Conservation (phyloP, 1,284 basidiomycete species). For the Coniferiporia weirii region DNA sequence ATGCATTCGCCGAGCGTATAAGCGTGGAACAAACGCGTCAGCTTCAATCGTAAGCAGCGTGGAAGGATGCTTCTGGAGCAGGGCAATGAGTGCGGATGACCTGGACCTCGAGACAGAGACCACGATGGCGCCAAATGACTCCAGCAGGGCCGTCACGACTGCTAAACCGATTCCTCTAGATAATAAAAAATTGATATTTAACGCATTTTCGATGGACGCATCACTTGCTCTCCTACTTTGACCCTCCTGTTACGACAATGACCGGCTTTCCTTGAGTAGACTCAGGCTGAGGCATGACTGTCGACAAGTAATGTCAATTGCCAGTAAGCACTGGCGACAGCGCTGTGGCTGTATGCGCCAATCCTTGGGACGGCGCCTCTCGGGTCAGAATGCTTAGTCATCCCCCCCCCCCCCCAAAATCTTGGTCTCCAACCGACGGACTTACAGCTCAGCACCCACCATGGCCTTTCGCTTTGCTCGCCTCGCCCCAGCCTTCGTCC, state of each 20-base stretch:
- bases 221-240: conserved; percentile 44
- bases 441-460: conserved; percentile 22
- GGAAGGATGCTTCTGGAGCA: conserved; percentile 40
- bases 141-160: conserved; percentile 56
- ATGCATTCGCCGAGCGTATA: no score
- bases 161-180: conserved; percentile 80
- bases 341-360: no score
- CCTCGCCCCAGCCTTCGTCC: conserved; percentile 53
- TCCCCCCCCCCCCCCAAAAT: conserved; percentile 7
- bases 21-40: conserved; percentile 43
- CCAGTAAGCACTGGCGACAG: not conserved
- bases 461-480: conserved; percentile 70
- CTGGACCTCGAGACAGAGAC: conserved; percentile 70
- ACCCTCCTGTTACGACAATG: conserved; percentile 71
- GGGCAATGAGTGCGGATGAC: conserved; percentile 54
- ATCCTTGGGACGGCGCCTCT: no score
- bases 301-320: no score
- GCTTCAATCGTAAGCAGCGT: conserved; percentile 58
- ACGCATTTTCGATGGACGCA: conserved; percentile 10
- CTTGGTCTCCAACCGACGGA: not conserved
- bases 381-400: not conserved
- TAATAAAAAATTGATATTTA: not conserved
- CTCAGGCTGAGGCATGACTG: not conserved
- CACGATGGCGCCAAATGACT: conserved; percentile 58
- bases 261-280: conserved; percentile 32